phyloP scores from a whole-genome alignment of 2,329 filamentous ascomycete genomes.

The Penicillium brevicompactum region DNA sequence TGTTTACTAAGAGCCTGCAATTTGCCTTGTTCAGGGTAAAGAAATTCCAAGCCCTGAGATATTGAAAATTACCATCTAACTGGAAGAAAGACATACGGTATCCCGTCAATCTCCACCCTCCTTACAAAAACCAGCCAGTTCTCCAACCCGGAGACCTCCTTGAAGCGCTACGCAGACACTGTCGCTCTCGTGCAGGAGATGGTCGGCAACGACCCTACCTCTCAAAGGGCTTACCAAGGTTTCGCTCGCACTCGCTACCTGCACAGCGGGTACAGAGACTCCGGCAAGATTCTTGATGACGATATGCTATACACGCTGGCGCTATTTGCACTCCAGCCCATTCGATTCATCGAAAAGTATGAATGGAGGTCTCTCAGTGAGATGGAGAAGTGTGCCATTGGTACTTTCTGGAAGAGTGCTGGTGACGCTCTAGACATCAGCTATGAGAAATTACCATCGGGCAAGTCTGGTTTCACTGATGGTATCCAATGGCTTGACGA shows the following conservation, averaged over 20 bases:
- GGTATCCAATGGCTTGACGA: slow-evolving; percentile 58
- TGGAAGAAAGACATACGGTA: slow-evolving; percentile 54
- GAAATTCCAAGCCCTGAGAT: neutral
- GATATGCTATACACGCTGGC: slow-evolving; percentile 68
- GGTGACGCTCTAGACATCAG: slow-evolving; percentile 70
- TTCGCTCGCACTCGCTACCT: slow-evolving; percentile 67
- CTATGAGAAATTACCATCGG: slow-evolving; percentile 49
- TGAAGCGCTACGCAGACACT: slow-evolving; percentile 59
- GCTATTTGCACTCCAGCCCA: slow-evolving; percentile 67
- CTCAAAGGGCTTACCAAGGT: slow-evolving; percentile 51
- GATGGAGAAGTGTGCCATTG: slow-evolving; percentile 68
- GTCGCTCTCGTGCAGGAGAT: slow-evolving; percentile 53
- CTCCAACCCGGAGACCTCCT: slow-evolving; percentile 46
- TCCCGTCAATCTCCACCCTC: slow-evolving; percentile 56
- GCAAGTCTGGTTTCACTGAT: slow-evolving; percentile 46
- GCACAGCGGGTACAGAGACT: slow-evolving; percentile 59
- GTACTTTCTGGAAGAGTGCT: slow-evolving; percentile 70
- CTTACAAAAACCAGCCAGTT: slow-evolving; percentile 56
- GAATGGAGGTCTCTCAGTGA: slow-evolving; percentile 72
- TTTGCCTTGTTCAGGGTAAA: slow-evolving; percentile 61
- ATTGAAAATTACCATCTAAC: neutral
- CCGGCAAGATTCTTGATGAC: slow-evolving; percentile 61
- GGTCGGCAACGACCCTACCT: slow-evolving; percentile 45
- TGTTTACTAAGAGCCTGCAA: slow-evolving; percentile 54
- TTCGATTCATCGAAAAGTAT: slow-evolving; percentile 63